Conservation (phyloP, 257 asterid genomes). For the Solanum virginianum region DNA sequence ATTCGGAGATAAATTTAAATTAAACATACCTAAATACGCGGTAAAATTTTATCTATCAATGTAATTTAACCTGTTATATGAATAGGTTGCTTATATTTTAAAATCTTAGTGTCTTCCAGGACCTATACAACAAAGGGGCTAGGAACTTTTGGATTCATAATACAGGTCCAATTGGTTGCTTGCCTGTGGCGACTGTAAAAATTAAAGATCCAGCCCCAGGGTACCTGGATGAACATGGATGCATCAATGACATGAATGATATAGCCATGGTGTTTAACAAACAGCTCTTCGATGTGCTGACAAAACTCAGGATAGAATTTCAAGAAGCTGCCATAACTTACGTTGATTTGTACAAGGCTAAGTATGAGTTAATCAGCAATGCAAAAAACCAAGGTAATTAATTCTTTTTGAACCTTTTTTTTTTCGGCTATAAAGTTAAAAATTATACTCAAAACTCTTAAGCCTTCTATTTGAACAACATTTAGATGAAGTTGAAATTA, state of each 20-base stretch:
- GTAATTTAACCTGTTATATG: not conserved
- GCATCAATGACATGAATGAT: constrained; percentile 18
- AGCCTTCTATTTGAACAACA: not conserved
- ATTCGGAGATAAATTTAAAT: no score
- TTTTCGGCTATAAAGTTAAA: not conserved
- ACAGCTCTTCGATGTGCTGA: constrained; percentile 22
- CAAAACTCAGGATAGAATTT: constrained; percentile 19
- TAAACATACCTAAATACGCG: not conserved
- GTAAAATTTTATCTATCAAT: no score
- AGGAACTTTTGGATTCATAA: constrained; percentile 51
- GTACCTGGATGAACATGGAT: constrained; percentile 23
- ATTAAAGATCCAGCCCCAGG: constrained; percentile 10
- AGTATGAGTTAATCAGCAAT: constrained; percentile 26
- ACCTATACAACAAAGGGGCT: constrained; percentile 28
- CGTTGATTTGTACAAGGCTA: constrained; percentile 36
- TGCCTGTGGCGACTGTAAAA: constrained; percentile 17
- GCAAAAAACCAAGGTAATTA: constrained; percentile 20
- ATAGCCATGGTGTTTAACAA: constrained; percentile 27
- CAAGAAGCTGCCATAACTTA: constrained; percentile 21
- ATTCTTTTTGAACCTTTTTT: not conserved
- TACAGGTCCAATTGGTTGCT: constrained; percentile 42
- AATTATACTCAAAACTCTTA: not conserved
- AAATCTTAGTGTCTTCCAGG: constrained; percentile 1
- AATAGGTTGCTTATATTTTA: not conserved
- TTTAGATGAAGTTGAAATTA: not conserved